These are phyloP conservation scores for Trichocomaceae sp. DNA, from an alignment of 2,329 filamentous ascomycete genomes.

Conservation along the genomic window DNA sequence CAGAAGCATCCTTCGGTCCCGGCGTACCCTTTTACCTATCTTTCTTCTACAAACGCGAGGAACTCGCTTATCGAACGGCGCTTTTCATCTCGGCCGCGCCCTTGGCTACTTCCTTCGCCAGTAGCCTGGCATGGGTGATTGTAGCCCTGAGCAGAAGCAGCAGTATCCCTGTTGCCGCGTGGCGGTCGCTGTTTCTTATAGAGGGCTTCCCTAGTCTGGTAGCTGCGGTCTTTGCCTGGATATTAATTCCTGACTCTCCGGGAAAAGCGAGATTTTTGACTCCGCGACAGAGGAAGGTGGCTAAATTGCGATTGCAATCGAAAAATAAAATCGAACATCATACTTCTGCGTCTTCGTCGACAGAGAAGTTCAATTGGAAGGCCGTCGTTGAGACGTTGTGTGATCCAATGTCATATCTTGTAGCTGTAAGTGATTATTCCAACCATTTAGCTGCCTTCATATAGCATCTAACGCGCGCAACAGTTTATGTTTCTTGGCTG, in stretches of 20 bases:
- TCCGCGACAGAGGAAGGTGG: constrained; percentile 60
- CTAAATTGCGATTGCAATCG: constrained; percentile 57
- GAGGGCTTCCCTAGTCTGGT: constrained; percentile 81
- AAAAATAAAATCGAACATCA: constrained; percentile 40
- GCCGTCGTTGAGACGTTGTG: constrained; percentile 55
- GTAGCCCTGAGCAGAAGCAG: constrained; percentile 58
- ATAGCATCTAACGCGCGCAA: not conserved
- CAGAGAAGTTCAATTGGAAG: constrained; percentile 43
- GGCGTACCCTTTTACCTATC: constrained; percentile 60
- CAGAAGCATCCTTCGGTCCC: constrained; percentile 57
- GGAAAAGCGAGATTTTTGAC: constrained; percentile 58
- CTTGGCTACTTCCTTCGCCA: constrained; percentile 62
- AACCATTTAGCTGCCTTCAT: not conserved
- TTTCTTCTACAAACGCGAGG: constrained; percentile 58
- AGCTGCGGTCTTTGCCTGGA: constrained; percentile 66
- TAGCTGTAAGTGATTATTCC: constrained; percentile 45
- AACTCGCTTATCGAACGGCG: constrained; percentile 78
- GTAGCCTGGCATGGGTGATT: constrained; percentile 69
- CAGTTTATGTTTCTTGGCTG: constrained; percentile 74
- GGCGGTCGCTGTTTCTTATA: constrained; percentile 76
- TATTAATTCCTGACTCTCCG: constrained; percentile 69
- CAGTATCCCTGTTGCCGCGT: constrained; percentile 64
- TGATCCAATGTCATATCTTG: constrained; percentile 67
- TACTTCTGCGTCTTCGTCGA: constrained; percentile 18
- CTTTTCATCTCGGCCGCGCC: constrained; percentile 73